phyloP scores from a whole-genome alignment of 129 eudicot genomes.

The Flaveria bidentis region DNA sequence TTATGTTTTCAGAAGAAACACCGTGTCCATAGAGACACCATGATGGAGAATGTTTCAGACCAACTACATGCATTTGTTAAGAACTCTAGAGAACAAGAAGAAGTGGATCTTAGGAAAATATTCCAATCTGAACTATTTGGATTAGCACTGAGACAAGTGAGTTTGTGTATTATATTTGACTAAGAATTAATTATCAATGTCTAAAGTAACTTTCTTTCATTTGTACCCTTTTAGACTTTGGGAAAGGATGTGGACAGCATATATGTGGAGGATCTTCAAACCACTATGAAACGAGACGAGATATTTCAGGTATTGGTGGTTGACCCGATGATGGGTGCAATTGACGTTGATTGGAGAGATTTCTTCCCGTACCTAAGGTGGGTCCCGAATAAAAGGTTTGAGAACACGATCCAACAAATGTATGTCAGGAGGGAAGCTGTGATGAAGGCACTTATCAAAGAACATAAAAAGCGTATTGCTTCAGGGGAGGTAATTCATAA shows the following conservation, averaged over 20 bases:
- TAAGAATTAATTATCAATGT: background rate
- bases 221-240: slow-evolving; percentile 40
- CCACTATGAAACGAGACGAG: slow-evolving; percentile 51
- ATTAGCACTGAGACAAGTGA: slow-evolving; percentile 75
- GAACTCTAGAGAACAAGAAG: slow-evolving; percentile 44
- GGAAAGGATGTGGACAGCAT: slow-evolving; percentile 61
- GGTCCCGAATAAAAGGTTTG: slow-evolving; percentile 60
- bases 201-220: background rate
- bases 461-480: slow-evolving; percentile 45
- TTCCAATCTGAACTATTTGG: slow-evolving; percentile 85
- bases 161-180: slow-evolving; percentile 20
- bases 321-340: slow-evolving; percentile 67
- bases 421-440: slow-evolving; percentile 50
- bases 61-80: slow-evolving; percentile 40
- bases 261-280: slow-evolving; percentile 57
- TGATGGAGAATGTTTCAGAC: slow-evolving; percentile 51
- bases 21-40: slow-evolving; percentile 57
- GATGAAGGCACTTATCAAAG: slow-evolving; percentile 55
- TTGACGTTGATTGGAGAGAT: slow-evolving; percentile 80
- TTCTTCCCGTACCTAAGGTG: slow-evolving; percentile 71
- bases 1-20: slow-evolving; percentile 54
- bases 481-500: slow-evolving; percentile 48
- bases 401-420: slow-evolving; percentile 47
- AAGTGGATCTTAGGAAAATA: slow-evolving; percentile 59
- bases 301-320: slow-evolving; percentile 50